Conservation (phyloP, 1,284 basidiomycete genomes). For the Uromyces viciae-fabae region DNA sequence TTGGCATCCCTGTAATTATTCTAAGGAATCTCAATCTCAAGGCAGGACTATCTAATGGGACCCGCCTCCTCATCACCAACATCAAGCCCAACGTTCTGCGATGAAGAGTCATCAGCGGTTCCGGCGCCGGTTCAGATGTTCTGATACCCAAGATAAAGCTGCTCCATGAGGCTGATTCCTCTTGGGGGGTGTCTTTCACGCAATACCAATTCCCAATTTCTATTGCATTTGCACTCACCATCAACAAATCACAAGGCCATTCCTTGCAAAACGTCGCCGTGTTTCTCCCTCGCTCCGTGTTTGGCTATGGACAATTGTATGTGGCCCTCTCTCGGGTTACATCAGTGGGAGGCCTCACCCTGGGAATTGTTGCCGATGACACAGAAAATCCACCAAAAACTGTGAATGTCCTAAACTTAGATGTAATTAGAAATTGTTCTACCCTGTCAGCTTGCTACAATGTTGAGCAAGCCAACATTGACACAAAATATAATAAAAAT, state of each 20-base stretch:
- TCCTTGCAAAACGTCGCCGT: not conserved
- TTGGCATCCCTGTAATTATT: not conserved
- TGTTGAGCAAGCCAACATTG: too few relatives aligned
- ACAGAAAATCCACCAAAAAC: not conserved
- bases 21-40: not conserved
- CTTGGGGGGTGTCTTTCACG: not conserved
- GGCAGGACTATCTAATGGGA: not conserved
- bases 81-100: not conserved
- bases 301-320: not conserved
- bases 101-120: not conserved
- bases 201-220: constrained; percentile 1
- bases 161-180: not conserved
- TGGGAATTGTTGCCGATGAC: not conserved
- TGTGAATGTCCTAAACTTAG: too few relatives aligned
- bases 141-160: not conserved
- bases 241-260: not conserved
- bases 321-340: not conserved
- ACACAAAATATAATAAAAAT: too few relatives aligned
- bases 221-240: not conserved
- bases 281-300: not conserved
- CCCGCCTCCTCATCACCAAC: not conserved
- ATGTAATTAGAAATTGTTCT: too few relatives aligned
- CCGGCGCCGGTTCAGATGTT: too few relatives aligned
- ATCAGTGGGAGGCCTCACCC: not conserved
- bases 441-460: too few relatives aligned